phyloP scores from a whole-genome alignment of 2,329 filamentous ascomycete species.

The Botryotinia globosa region DNA sequence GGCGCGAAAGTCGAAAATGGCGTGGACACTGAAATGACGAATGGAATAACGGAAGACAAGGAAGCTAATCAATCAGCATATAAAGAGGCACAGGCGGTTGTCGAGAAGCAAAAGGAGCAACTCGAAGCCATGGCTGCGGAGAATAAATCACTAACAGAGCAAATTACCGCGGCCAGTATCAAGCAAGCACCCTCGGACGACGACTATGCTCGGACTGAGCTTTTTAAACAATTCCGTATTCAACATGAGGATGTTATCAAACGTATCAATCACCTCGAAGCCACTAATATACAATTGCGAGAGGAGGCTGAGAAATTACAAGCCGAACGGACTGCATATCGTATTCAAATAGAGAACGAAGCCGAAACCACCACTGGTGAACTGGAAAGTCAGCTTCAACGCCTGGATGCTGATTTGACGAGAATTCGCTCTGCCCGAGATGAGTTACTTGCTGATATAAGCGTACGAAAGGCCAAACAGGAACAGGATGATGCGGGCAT shows the following conservation, averaged over 20 bases:
- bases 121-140: conserved; percentile 75
- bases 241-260: conserved; percentile 93
- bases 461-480: conserved; percentile 73
- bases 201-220: conserved; percentile 86
- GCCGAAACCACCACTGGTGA: conserved; percentile 69
- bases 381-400: conserved; percentile 75
- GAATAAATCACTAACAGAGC: conserved; percentile 69
- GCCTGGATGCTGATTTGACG: conserved; percentile 79
- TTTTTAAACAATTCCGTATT: conserved; percentile 87
- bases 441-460: conserved; percentile 78
- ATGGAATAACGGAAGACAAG: conserved; percentile 53
- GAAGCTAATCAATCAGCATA: conserved; percentile 72
- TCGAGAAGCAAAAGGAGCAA: conserved; percentile 84
- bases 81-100: conserved; percentile 72
- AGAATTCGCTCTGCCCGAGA: conserved; percentile 82
- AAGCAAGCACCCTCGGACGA: conserved; percentile 79
- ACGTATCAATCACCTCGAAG: conserved; percentile 86
- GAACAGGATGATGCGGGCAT: conserved; percentile 70
- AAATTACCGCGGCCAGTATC: conserved; percentile 70
- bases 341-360: conserved; percentile 78
- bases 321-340: conserved; percentile 79
- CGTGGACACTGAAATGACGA: conserved; percentile 42
- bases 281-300: conserved; percentile 77
- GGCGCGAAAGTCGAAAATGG: conserved; percentile 45
- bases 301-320: conserved; percentile 84